Conservation (phyloP, 202 grass and related monocot genomes). For the Zizania palustris region DNA sequence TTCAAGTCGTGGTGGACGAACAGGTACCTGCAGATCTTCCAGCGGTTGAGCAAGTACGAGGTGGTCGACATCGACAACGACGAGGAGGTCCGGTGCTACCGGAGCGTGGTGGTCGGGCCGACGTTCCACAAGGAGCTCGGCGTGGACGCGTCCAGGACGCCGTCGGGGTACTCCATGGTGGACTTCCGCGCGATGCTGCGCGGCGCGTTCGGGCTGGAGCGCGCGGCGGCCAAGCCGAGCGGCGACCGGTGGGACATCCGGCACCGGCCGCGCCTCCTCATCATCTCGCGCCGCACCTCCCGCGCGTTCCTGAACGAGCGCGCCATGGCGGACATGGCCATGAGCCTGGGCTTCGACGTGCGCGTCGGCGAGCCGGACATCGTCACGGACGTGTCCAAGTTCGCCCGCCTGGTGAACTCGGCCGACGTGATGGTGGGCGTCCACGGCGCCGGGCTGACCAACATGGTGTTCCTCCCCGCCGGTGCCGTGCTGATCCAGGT, state of each 20-base stretch:
- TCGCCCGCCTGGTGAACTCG: slow-evolving; percentile 79
- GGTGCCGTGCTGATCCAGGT: slow-evolving; percentile 86
- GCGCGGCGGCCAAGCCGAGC: slow-evolving; percentile 40
- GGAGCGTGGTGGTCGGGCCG: slow-evolving; percentile 56
- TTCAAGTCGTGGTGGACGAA: slow-evolving; percentile 76
- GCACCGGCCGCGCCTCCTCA: slow-evolving; percentile 57
- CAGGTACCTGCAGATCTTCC: slow-evolving; percentile 64
- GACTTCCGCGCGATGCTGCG: slow-evolving; percentile 76
- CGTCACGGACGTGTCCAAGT: slow-evolving; percentile 65
- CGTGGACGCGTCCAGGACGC: slow-evolving; percentile 46
- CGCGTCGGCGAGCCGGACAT: slow-evolving; percentile 62
- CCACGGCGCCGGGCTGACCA: slow-evolving; percentile 71
- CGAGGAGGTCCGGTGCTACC: slow-evolving; percentile 67
- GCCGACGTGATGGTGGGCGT: slow-evolving; percentile 86
- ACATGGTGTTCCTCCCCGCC: slow-evolving; percentile 81
- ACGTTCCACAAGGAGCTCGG: slow-evolving; percentile 70
- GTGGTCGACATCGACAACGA: slow-evolving; percentile 63
- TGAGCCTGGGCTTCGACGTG: slow-evolving; percentile 78
- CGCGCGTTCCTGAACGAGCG: slow-evolving; percentile 73
- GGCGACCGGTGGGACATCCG: slow-evolving; percentile 80
- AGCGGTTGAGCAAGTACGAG: slow-evolving; percentile 65
- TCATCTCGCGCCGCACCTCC: slow-evolving; percentile 61
- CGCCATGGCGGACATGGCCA: slow-evolving; percentile 80
- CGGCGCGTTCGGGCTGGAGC: slow-evolving; percentile 58
- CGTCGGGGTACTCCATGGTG: slow-evolving; percentile 43